phyloP scores from a whole-genome alignment of 2,329 filamentous ascomycete genomes.

The Penicillium sp. region DNA sequence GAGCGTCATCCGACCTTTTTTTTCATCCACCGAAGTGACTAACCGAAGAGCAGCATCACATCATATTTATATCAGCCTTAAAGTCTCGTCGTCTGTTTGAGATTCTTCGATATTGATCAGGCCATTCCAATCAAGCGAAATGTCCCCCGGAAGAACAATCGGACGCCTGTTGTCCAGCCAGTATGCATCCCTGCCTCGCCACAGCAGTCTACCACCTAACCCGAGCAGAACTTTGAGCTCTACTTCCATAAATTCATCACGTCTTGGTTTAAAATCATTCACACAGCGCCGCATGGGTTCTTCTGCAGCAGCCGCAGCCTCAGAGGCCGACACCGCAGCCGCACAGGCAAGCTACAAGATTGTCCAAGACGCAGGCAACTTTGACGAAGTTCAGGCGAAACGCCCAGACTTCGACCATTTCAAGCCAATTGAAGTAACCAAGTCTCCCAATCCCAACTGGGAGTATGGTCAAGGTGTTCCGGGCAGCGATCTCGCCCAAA shows the following conservation, averaged over 20 bases:
- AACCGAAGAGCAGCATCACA: not conserved
- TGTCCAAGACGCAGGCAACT: conserved; percentile 23
- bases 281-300: conserved; percentile 6
- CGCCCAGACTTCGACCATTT: conserved; percentile 37
- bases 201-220: not conserved
- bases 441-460: conserved; percentile 40
- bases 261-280: not conserved
- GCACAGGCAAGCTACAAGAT: conserved; percentile 22
- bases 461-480: conserved; percentile 23
- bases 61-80: not conserved
- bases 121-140: not conserved
- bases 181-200: not conserved
- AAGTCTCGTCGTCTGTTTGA: not conserved
- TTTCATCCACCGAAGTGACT: not conserved
- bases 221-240: conserved; percentile 2
- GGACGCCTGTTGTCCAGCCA: not conserved
- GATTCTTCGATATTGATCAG: not conserved
- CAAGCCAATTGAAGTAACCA: conserved; percentile 33
- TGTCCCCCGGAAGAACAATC: not conserved
- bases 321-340: not conserved
- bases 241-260: not conserved
- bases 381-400: conserved; percentile 34
- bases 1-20: not conserved
- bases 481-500: conserved; percentile 10
- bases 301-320: conserved; percentile 1